Evolutionary conservation across 768 basidiomycete species (phyloP), one percentile per base, ranked within the genome.

Genomic region (Mrakia blollopis): DNA sequence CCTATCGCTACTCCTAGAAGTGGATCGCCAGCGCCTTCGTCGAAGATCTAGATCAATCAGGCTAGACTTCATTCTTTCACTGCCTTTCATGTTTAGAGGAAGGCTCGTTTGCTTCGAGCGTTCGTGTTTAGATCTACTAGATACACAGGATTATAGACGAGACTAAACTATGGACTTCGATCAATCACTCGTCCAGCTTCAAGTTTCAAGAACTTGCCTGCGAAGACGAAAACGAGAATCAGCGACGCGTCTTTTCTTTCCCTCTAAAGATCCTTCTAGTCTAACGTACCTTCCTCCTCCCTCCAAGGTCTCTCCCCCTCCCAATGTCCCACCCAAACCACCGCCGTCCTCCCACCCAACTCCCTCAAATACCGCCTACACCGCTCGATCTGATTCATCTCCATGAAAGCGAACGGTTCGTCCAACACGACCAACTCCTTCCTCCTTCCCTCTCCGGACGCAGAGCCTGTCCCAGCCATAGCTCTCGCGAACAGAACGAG

Each of bases 331-430:
- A 78, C 72, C 77, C 77, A 78, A 11, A 78, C 41, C n/a, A 78
- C 73, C 32, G 77, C 77, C 11, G 28, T 28, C 28, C 41, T 28
- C 5, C 63, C 73, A 28, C 77, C 77, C 68, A 78, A 54, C n/a
- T 84, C 81, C 16, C 90, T 85, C 62, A 99, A 81, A 81, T 92
- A 92, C 60, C 79, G 80, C 79, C 88, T 85, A 60, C 89, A 91
- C 52, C 87, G 87, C 25, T 83, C 83, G 41, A 95, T 88, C 89
- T 93, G 92, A 8, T 83, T 84, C 62, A 88, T 89, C 79, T 92
- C 92, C 92, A 98, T 95, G 35, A 94, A 95, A 32, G 91, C 90
- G 88, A 92, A 94, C 13, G 90, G 92, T 82, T 99, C 96, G 81
- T 99, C 96, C 57, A 98, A 84, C 14, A 98, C 85, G 10, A 98